These are phyloP conservation scores for Aspergillus heteromorphus DNA, from an alignment of 495 filamentous ascomycete genomes.

Conservation along the genomic window DNA sequence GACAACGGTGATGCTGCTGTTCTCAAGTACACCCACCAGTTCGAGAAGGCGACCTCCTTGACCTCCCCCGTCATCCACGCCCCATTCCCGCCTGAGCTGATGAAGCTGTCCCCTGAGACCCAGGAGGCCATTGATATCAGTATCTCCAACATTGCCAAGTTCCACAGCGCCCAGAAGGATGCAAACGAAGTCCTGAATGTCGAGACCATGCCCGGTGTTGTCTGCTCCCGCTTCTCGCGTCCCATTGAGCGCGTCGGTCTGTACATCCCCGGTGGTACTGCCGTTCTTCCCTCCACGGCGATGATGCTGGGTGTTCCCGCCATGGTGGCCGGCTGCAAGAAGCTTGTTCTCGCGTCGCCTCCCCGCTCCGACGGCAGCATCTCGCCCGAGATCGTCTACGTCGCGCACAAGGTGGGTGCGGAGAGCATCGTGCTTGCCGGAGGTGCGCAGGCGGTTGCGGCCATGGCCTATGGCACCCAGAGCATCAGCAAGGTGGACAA, in stretches of 20 bases:
- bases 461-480: slow-evolving; percentile 65
- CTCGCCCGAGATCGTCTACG: slow-evolving; percentile 95
- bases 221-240: slow-evolving; percentile 87
- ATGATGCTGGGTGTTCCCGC: slow-evolving; percentile 97
- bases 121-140: slow-evolving; percentile 87
- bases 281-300: slow-evolving; percentile 90
- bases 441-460: slow-evolving; percentile 88
- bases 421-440: slow-evolving; percentile 93
- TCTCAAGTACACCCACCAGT: slow-evolving; percentile 90
- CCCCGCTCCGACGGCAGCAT: slow-evolving; percentile 84
- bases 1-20: slow-evolving; percentile 78
- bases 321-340: slow-evolving; percentile 95
- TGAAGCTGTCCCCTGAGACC: slow-evolving; percentile 77
- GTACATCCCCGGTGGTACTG: slow-evolving; percentile 93
- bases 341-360: slow-evolving; percentile 87
- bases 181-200: slow-evolving; percentile 68
- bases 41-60: slow-evolving; percentile 88
- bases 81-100: slow-evolving; percentile 76
- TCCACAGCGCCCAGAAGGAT: slow-evolving; percentile 85
- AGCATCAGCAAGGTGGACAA: slow-evolving; percentile 94
- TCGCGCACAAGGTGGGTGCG: slow-evolving; percentile 95
- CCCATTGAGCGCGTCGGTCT: slow-evolving; percentile 91
- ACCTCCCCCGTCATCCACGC: slow-evolving; percentile 83
- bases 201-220: slow-evolving; percentile 95
- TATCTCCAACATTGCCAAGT: slow-evolving; percentile 88